Percentiles rank a stretch among this genome's conserved stretches.
phyloP scores from a whole-genome alignment of 2,329 filamentous ascomycete species.

The Alternaria hordeiaustralica region DNA sequence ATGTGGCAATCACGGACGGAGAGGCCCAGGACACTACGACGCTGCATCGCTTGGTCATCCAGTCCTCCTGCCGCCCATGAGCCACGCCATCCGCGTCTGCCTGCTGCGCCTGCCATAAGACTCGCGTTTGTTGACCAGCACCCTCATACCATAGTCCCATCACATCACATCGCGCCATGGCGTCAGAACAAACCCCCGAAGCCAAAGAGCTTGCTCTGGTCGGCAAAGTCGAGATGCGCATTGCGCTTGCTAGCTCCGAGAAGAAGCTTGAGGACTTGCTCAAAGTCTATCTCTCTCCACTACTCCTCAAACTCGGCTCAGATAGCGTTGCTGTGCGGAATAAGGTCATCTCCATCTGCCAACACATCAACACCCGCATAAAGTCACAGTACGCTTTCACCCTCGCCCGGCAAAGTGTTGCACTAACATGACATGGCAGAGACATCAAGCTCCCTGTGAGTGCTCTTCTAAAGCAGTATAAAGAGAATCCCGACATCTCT shows the following conservation, averaged over 20 bases:
- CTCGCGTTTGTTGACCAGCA: slow-evolving; percentile 1
- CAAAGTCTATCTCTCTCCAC: slow-evolving; percentile 77
- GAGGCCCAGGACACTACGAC: slow-evolving; percentile 17
- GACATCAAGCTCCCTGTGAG: slow-evolving; percentile 81
- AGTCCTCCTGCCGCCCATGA: slow-evolving; percentile 16
- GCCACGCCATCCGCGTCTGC: slow-evolving; percentile 28
- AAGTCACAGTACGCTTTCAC: slow-evolving; percentile 56
- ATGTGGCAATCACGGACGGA: slow-evolving; percentile 30
- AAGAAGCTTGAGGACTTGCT: slow-evolving; percentile 80
- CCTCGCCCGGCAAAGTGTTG: neutral
- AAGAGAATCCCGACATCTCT: slow-evolving; percentile 69
- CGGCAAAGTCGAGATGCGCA: slow-evolving; percentile 83
- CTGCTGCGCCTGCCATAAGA: slow-evolving; percentile 28
- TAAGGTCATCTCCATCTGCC: slow-evolving; percentile 75
- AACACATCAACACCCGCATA: slow-evolving; percentile 72
- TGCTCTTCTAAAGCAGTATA: slow-evolving; percentile 88
- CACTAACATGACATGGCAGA: slow-evolving; percentile 31
- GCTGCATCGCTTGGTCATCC: slow-evolving; percentile 2
- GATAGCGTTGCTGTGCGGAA: slow-evolving; percentile 80
- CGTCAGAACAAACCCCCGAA: slow-evolving; percentile 52
- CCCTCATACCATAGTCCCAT: neutral
- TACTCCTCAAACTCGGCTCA: slow-evolving; percentile 86
- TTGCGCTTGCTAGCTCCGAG: slow-evolving; percentile 83
- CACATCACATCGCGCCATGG: slow-evolving; percentile 32
- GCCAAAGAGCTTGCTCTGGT: slow-evolving; percentile 81